Base-by-base conservation (phyloP, 768 basidiomycete genomes). In the Mycena maculata region DNA sequence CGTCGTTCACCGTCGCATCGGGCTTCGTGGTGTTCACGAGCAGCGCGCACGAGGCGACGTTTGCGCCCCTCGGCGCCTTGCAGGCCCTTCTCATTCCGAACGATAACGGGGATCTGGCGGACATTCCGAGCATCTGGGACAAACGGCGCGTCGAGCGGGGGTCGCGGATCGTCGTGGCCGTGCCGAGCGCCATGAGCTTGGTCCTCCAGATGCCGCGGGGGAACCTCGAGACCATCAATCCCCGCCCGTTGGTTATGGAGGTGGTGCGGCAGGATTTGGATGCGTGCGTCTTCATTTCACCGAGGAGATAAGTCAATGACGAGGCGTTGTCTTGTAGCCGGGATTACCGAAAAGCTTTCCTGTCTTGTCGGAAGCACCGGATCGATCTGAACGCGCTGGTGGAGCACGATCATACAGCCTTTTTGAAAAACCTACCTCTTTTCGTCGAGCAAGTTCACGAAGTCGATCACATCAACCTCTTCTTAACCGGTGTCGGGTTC, bases 181-280 rank as follows among this genome's bases (percentile, higher is more conserved):
- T 98, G 0, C 92, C 96, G 1, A 95, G 91, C 64, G 81, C 88
- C 10, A 98, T 96, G 94, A 90, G 86, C 71, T 78, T 99, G 36
- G 93, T 99, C 0, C 81, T 99, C 12, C 98, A 99, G 79, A 99
- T 99, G 97, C 98, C 97, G 0, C 82, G 98, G 70, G 98, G 98
- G 1, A 99, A 99, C 78, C 75, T 99, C 66, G 98, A 99, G 81
- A 98, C 95, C 1, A 90, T 99, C 58, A 94, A 92, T 72, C 98
- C 98, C 4, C 84, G 98, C 45, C 93, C 96, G 15, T 78, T 99
- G 72, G 96, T 98, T 20, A 88, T 98, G 83, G 86, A 90, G 61
- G 90, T 94, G 7, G 90, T 99, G 1, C 86, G 87, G 55, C 83
- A 87, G 57, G 92, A 96, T 74, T 81, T 98, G 8, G 84, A 91